phyloP scores from a whole-genome alignment of 2,329 filamentous ascomycete genomes.

The Xylariaceae sp. region DNA sequence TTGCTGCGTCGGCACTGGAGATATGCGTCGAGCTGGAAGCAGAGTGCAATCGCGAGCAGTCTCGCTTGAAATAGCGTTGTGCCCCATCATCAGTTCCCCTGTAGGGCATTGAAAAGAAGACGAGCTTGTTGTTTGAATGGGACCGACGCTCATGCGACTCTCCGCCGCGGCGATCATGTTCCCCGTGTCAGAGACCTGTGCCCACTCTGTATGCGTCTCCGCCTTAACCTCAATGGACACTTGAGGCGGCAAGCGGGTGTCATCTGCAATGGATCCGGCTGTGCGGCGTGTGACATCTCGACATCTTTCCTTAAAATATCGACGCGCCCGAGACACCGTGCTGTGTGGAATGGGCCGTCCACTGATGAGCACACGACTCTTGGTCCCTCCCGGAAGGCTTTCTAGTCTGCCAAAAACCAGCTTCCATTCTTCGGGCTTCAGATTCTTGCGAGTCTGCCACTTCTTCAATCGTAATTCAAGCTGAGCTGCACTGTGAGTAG shows the following conservation, averaged over 20 bases:
- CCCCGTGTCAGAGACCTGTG: background rate
- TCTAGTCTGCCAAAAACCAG: constrained; percentile 3
- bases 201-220: background rate
- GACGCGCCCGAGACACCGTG: constrained; percentile 1
- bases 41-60: no score
- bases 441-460: constrained; percentile 10
- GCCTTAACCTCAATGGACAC: background rate
- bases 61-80: no score
- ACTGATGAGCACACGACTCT: constrained; percentile 6
- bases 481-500: constrained; percentile 2
- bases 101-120: no score
- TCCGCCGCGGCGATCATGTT: background rate
- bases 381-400: constrained; percentile 2
- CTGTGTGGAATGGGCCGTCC: background rate
- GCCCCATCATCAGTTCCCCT: no score
- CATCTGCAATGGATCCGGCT: no score
- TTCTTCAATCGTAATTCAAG: constrained; percentile 3
- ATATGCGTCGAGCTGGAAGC: no score
- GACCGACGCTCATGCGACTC: no score
- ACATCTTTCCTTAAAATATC: constrained; percentile 1
- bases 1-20: no score
- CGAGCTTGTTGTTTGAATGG: no score
- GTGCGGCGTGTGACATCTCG: background rate
- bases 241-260: background rate
- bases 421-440: constrained; percentile 8